Base-by-base conservation (phyloP, 2,329 filamentous ascomycete species). In the Trichoderma asperellum region DNA sequence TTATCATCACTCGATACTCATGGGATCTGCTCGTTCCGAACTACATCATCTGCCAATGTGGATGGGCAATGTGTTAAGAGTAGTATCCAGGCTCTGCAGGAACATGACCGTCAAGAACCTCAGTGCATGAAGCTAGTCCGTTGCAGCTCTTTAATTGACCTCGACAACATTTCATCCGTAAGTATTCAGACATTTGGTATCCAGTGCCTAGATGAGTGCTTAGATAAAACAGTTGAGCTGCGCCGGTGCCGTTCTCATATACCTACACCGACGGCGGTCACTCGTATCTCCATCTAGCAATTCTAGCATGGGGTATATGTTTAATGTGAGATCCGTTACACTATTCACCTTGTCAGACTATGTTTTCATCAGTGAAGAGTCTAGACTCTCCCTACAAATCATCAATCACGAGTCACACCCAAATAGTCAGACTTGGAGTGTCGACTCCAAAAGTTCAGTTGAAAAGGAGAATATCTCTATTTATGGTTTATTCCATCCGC, bases 351-450 rank as follows among this genome's bases (percentile, higher is more conserved):
- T 97, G 29, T 79, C 80, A 47, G 77, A 84, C 66, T 82, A 82
- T 62, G 93, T 95, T 89, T 93, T 96, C 75, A 84, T 97, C 73
- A 96, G 93, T 73, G 82, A 87, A 2, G 93, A 97, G 75, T 92
- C 94, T 0, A 82, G 98, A 53, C 80, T 88, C 16, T 94, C 94
- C 1, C 85, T 99, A 10, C 95, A 97, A 74, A 92, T 99, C 34
- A 84, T 97, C 32, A 90, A 91, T 68, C 89, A 91, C 1, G 94
- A 97, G 77, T 88, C 88, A 12, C 93, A 97, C 77, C 94, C 93
- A 5, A 94, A 93, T 75, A 89, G 87, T 59, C 91, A 95, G 71
- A 92, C 90, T 73, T 90, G 91, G 80, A 92, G 91, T 2, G 40
- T 72, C 52, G 72, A 74, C 58, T 61, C 72, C 21, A 75, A 70